These are phyloP conservation scores for Rhypophila decipiens DNA, from an alignment of 495 filamentous ascomycete genomes.

Conservation along the genomic window DNA sequence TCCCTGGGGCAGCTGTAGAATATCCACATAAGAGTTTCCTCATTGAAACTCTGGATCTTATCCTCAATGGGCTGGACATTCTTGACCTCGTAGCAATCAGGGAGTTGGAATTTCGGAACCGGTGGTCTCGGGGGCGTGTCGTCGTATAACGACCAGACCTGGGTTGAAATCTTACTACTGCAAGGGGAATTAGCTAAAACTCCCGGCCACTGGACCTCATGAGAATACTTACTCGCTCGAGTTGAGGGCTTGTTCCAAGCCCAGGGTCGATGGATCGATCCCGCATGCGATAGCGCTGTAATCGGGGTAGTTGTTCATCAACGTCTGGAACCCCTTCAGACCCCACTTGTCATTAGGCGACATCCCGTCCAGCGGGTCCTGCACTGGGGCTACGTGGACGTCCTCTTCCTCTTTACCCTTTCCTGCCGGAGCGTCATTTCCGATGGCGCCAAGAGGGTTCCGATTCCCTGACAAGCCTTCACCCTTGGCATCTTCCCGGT, in stretches of 20 bases:
- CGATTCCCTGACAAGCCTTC: conserved; percentile 24
- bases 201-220: too few relatives aligned
- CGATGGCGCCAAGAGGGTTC: conserved; percentile 42
- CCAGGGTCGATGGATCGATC: conserved; percentile 69
- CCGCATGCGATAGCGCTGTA: conserved; percentile 69
- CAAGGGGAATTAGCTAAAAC: too few relatives aligned
- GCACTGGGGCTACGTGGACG: conserved; percentile 24
- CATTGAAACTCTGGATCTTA: conserved; percentile 75
- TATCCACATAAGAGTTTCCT: conserved; percentile 89
- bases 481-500: conserved; percentile 34
- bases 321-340: conserved; percentile 66
- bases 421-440: conserved; percentile 31
- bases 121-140: conserved; percentile 61
- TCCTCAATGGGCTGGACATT: conserved; percentile 76
- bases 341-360: conserved; percentile 73
- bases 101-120: conserved; percentile 71
- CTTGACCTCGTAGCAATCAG: conserved; percentile 78
- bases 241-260: conserved; percentile 73
- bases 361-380: conserved; percentile 67
- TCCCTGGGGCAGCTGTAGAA: conserved; percentile 88
- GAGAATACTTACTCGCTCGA: conserved; percentile 60
- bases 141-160: conserved; percentile 62
- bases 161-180: conserved; percentile 32
- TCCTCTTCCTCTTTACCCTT: conserved; percentile 40
- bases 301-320: conserved; percentile 75